Evolutionary conservation across 495 filamentous ascomycete genomes (phyloP).

Genomic region (Rostrohypoxylon terebratum): DNA sequence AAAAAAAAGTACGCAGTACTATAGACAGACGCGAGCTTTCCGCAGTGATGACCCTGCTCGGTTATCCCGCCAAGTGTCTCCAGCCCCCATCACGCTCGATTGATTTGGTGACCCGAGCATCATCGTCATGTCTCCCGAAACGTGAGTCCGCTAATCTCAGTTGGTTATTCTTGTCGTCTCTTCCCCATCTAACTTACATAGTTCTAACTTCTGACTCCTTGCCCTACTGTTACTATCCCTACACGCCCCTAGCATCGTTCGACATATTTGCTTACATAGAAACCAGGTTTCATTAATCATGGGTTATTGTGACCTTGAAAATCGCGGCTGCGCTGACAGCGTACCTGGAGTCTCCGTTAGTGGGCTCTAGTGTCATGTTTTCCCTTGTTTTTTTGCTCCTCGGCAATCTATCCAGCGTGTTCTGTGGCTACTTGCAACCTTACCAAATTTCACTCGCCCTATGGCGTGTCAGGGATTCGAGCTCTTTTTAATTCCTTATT

Average conservation of each 20-base stretch:
- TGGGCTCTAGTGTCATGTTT: conserved; percentile 45
- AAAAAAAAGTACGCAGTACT: not conserved
- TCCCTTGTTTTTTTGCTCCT: conserved; percentile 43
- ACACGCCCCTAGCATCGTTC: conserved; percentile 24
- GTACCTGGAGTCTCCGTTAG: conserved; percentile 39
- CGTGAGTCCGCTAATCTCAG: conserved; percentile 41
- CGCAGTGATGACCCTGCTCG: conserved; percentile 28
- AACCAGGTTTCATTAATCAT: conserved; percentile 35
- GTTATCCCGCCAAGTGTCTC: conserved; percentile 36
- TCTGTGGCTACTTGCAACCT: conserved; percentile 50
- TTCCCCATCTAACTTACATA: conserved; percentile 24
- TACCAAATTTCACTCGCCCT: conserved; percentile 53
- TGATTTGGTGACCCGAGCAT: conserved; percentile 40
- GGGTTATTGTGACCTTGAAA: conserved; percentile 28
- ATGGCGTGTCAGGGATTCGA: conserved; percentile 57
- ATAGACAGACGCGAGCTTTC: conserved; percentile 8
- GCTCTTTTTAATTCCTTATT: conserved; percentile 56
- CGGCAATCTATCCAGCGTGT: conserved; percentile 51
- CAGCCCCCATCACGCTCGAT: conserved; percentile 38
- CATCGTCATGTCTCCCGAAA: conserved; percentile 43
- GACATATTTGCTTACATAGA: conserved; percentile 36
- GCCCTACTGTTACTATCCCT: conserved; percentile 21
- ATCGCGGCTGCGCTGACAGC: conserved; percentile 35
- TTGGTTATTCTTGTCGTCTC: conserved; percentile 8
- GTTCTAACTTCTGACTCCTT: conserved; percentile 5